These are phyloP conservation scores for Ganoderma meredithae DNA, from an alignment of 1,284 basidiomycete genomes.

Conservation along the genomic window DNA sequence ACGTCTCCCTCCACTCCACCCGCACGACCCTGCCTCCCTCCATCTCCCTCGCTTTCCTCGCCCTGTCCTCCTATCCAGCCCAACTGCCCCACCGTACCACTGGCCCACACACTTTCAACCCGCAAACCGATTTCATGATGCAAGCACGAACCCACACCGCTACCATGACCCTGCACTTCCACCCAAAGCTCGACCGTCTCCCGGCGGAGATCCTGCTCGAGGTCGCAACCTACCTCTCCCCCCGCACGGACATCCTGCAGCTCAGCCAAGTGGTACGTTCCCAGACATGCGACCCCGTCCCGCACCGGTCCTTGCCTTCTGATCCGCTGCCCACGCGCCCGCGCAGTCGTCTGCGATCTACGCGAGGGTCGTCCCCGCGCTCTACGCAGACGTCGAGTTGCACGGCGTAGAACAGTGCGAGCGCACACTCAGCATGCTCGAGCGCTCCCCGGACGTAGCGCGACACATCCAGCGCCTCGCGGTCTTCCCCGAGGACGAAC, in stretches of 20 bases:
- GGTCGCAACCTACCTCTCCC: constrained; percentile 60
- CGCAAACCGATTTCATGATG: background rate
- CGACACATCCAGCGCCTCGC: constrained; percentile 68
- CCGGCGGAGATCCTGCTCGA: constrained; percentile 73
- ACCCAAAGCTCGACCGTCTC: constrained; percentile 35
- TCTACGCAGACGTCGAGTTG: constrained; percentile 65
- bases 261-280: constrained; percentile 62
- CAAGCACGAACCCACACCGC: background rate
- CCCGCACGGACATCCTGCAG: constrained; percentile 59
- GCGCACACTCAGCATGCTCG: constrained; percentile 69
- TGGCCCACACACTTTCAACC: background rate
- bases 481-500: constrained; percentile 49
- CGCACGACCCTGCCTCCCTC: background rate
- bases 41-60: background rate
- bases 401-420: constrained; percentile 62
- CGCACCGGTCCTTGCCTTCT: background rate
- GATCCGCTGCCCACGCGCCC: background rate
- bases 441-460: constrained; percentile 57
- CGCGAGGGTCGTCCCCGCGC: constrained; percentile 56
- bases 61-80: background rate
- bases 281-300: constrained; percentile 27
- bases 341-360: constrained; percentile 54
- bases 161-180: background rate
- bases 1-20: background rate
- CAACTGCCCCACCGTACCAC: background rate